Base-by-base conservation (phyloP, 495 filamentous ascomycete genomes). In the Rhypophila decipiens region DNA sequence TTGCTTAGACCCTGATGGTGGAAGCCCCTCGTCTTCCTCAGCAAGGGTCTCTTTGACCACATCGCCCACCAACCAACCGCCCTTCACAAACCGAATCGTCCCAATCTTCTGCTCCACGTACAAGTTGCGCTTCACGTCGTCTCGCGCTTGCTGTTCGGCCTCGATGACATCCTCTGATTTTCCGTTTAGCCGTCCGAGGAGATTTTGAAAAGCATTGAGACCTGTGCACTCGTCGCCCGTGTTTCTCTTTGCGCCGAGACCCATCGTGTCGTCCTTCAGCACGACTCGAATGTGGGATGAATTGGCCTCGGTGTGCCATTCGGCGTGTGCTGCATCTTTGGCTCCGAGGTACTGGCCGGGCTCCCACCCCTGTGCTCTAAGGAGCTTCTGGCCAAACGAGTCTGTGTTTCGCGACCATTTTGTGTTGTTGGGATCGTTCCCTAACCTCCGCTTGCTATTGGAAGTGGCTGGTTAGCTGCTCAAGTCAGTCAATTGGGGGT, bases 361-460 rank as follows among this genome's bases (percentile, higher is more conserved):
- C 37, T 79, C 79, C 91, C 91, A 98, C 39, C 91, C 91, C 57
- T 96, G 89, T 1, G 82, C 72, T 44, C 84, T 79, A 51, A 98
- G 80, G 45, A 96, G 86, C 54, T 76, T 82, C 61, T 95, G 90
- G 55, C 91, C 91, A 59, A 88, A 96, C 40, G 80, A 79, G 38
- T 76, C 73, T 50, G 87, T 89, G 55, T 88, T 84, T 50, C 81
- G 83, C 39, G 84, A 79, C 91, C 91, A 98, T 69, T 78, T 78
- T 23, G 87, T 95, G 62, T 96, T 96, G 63, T 96, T 95, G 12
- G 91, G 91, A 69, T 98, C 91, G 57, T 83, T 69, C 39, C 87
- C 84, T 42, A 96, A 76, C 64, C 91, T 95, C 27, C 75, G 79
- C 56, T 79, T 86, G 62, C 91, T 97, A n/a, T n/a, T n/a, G n/a